Evolutionary conservation across 441 rosid genomes (phyloP), one percentile per base, ranked within the genome.

Genomic region (Gossypium davidsonii): DNA sequence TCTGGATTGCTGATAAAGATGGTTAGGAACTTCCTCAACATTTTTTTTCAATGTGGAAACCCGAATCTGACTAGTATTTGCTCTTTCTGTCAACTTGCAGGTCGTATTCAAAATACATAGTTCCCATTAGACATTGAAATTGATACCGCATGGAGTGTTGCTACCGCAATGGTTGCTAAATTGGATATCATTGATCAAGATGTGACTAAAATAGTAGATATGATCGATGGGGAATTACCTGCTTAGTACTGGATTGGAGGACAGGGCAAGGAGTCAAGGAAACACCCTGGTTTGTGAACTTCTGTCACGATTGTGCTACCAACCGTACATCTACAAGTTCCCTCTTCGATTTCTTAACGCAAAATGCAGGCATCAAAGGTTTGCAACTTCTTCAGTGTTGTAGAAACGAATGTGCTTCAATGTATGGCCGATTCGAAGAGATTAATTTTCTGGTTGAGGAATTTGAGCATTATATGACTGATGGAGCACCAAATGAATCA

Each of bases 161-260:
- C 98, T 11, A 84, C 88, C 8, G 97, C 91, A 83, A 92, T 94
- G 98, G 93, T 92, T 21, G 91, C 90, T 6, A 97, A 92, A 67
- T 82, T 90, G 55, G 99, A 94, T 81, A 87, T 94, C 63, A 87
- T 81, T 1, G 91, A 86, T 70, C 86, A 85, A 59, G 94, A 92
- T 26, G 94, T 85, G 74, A 87, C 88, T 9, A 89, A 82, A 66
- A 94, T 94, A 74, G 91, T 97, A 0, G 88, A 87, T 42, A 91
- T 86, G 89, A 94, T 94, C 10, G 97, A 92, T 72, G 93, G 89
- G 48, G 99, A 89, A 82, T 94, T 72, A 83, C 87, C 77, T 82
- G 87, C 49, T 71, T 91, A 74, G 94, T 91, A 52, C 98, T 94
- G 0, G 86, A 67, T 5, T 89, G 98, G 98, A 83, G 81, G 77